Evolutionary conservation across 2,329 filamentous ascomycete genomes (phyloP).

Genomic region (Fusarium phyllophilum): DNA sequence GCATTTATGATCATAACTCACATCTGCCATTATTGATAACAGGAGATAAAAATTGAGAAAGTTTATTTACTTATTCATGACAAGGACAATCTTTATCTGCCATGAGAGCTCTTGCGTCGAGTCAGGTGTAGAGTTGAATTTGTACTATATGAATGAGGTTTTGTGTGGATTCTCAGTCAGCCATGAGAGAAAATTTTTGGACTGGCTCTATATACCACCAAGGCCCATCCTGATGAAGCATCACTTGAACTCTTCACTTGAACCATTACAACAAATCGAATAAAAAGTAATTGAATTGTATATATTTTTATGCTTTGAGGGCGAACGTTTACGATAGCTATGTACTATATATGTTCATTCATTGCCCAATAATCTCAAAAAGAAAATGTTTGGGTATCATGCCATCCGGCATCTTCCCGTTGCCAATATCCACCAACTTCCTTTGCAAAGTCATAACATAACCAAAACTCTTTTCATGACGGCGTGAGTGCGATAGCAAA

Average conservation of each 20-base stretch:
- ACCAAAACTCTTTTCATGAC: conserved; percentile 23
- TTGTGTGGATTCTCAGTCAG: conserved; percentile 40
- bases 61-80: neutral
- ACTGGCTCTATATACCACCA: conserved; percentile 15
- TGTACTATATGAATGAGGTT: conserved; percentile 18
- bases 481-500: conserved; percentile 14
- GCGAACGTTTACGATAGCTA: conserved; percentile 17
- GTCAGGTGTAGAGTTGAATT: neutral
- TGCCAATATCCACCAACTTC: conserved; percentile 12
- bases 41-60: neutral
- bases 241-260: neutral
- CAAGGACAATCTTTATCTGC: neutral
- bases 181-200: conserved; percentile 40
- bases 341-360: conserved; percentile 20
- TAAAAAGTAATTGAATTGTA: neutral
- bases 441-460: conserved; percentile 6
- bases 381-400: conserved; percentile 37
- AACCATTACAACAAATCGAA: neutral
- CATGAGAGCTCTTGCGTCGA: neutral
- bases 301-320: conserved; percentile 20
- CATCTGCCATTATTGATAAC: conserved; percentile 28
- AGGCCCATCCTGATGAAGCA: conserved; percentile 19
- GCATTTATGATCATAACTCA: conserved; percentile 27
- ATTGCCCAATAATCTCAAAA: conserved; percentile 6
- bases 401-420: conserved; percentile 37